These are phyloP conservation scores for Polytrichum commune DNA, from an alignment of 225 moss, liverwort and hornwort species.

Conservation along the genomic window DNA sequence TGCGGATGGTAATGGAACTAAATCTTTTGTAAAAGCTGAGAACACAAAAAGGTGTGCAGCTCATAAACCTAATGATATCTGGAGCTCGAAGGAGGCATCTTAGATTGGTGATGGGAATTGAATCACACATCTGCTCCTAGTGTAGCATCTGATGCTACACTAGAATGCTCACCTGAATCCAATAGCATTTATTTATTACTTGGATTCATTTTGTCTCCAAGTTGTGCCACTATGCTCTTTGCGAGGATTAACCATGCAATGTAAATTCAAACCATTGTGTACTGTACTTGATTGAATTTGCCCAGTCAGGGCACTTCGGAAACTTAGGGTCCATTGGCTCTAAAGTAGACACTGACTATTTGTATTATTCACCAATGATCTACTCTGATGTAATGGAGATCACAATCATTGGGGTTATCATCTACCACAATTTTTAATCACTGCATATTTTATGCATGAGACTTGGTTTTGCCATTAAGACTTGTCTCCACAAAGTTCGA, in stretches of 20 bases:
- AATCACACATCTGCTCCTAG: background rate
- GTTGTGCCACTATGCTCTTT: conserved; percentile 10
- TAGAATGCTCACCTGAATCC: conserved; percentile 1
- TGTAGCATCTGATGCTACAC: conserved; percentile 7
- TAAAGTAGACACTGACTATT: conserved; percentile 15
- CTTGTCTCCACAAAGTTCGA: no score
- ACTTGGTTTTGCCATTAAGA: no score
- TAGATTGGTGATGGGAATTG: background rate
- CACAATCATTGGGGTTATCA: no score
- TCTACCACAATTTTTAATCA: no score
- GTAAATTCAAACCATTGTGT: conserved; percentile 39
- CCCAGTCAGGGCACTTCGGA: conserved; percentile 14
- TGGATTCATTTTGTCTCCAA: conserved; percentile 11
- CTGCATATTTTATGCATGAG: no score
- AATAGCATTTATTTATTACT: conserved; percentile 9
- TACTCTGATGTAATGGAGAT: no score
- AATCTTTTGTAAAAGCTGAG: conserved; percentile 14
- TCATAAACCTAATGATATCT: conserved; percentile 1
- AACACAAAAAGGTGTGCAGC: background rate
- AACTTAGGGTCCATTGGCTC: conserved; percentile 42
- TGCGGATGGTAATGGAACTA: background rate
- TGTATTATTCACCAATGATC: conserved; percentile 18
- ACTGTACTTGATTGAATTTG: conserved; percentile 15
- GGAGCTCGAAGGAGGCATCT: conserved; percentile 8
- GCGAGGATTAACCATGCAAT: conserved; percentile 4